Base-by-base conservation (phyloP, 108 stramenopile genomes). In the Schizochytrium sp. region DNA sequence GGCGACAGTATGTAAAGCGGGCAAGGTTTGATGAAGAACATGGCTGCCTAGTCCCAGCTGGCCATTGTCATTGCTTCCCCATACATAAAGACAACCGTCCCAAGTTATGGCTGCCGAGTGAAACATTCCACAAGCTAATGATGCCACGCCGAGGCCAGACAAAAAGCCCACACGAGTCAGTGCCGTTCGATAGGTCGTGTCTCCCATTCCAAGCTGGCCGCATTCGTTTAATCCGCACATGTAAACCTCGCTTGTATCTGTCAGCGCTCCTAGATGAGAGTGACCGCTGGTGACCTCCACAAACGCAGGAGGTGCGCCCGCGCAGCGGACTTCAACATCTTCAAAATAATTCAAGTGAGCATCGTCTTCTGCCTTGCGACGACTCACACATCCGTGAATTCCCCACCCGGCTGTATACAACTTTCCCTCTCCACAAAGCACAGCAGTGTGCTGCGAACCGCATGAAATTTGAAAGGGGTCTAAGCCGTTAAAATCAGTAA, bases 61-160 rank as follows among this genome's bases (percentile, higher is more conserved):
- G 28, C 73, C 73, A 53, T 83, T 47, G 17, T 83, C 73, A 50
- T 83, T 83, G 73, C 73, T 83, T 4, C 73, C 73, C 73, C 73
- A 83, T 4, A 83, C 73, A 50, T 83, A 83, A 5, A 83, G 19
- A 19, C 19, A n/a, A 50, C 73, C 73, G 4, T 83, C 73, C 73
- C 73, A 83, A 50, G 73, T 83, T n/a, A 53, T 83, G 73, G 73
- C 73, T 46, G 49, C 46, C 49, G 73, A 46, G 73, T 83, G 73
- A 46, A 83, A 83, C 73, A 83, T 83, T 17, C 73, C 73, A 19
- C 46, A 83, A 12, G 73, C 73, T 28, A 83, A 50, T n/a, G 49
- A 53, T 4, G 73, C 46, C 19, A 83, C 73, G 13, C 73, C 73
- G 7, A 19, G 10, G 46, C 73, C 73, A 47, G 73, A 83, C 8